Evolutionary conservation across 805 yeast species (phyloP), one percentile per base, ranked within the genome.

Genomic region (Maudiozyma pseudohumilis): DNA sequence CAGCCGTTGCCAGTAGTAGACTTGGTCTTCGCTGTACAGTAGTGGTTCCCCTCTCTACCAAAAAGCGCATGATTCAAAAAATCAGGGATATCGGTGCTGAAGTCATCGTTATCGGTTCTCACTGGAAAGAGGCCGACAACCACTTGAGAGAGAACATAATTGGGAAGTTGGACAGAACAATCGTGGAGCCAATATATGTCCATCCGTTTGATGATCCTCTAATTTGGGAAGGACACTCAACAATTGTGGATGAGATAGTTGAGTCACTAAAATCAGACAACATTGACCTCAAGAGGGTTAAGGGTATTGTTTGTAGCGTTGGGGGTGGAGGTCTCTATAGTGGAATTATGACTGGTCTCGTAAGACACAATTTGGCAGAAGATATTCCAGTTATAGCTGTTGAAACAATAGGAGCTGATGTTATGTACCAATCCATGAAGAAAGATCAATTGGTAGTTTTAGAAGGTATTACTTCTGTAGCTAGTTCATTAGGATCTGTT

Each of bases 401-500:
- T 5, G 86, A 79, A 50, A 75, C 85, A 0, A 59, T 56, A 16
- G 77, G 77, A 20, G 75, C 77, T 7, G 76, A 79, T 6, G 72
- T 79, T 1, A 66, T 79, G 38, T 56, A 66, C 39, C 60, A 59
- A 31, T 69, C 82, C 1, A 55, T 79, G 31, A 55, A 59, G 25
- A 66, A 69, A 0, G 66, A 70, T 4, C 45, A 63, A 31, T 64
- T 65, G 5, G 66, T 75, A 6, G 48, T 51, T 5, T 55, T 77
- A 17, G 56, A 61, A 2, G 65, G 69, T 26, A 66, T 69, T 4
- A 52, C 60, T 17, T 70, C 82, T 4, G 55, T 79, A 36, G 87
- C 86, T 2, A 68, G 74, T 3, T 72, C 80, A 0, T 63, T 80
- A 36, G 82, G 84, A 2, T 72, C 31, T n/a, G 19, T 82, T 31